Evolutionary conservation across 2,329 filamentous ascomycete genomes (phyloP), one percentile per base, ranked within the genome.

Genomic region (Apiospora arundinis): DNA sequence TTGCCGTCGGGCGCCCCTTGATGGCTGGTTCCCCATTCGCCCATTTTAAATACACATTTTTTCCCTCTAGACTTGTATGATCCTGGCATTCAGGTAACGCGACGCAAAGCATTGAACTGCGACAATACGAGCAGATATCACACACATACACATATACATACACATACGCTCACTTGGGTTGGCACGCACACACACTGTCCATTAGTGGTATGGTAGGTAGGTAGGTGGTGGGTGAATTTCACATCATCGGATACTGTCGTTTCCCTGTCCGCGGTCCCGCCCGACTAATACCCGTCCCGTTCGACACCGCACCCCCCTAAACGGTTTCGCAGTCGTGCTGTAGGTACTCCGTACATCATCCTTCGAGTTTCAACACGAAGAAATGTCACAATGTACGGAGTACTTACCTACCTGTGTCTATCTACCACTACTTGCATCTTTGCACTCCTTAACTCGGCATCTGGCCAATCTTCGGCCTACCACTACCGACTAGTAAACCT

Each of bases 231-330:
- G 18, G 32, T 40, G 56, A 40, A 40, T 63, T 40, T 63, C 56
- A 40, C 56, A 63, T 11, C 9, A 23, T 40, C 56, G 56, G 56
- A 63, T 63, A 28, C 56, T 63, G 56, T 63, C 5, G 32, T 63
- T 63, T 63, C 56, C 56, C 23, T 32, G 32, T n/a, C 56, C 28
- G 32, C 56, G 32, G 56, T 63, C 56, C 56, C 56, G 56, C 32
- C 56, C 56, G 56, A 63, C 56, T 63, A 63, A 40, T 40, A 63
- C 32, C 56, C 56, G 56, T 37, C 56, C 56, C 32, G 56, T 63
- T 63, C 56, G 52, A 60, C 52, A 60, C 52, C 18, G 32, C 56
- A 63, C 28, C n/a, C 32, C 11, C 56, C 56, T 18, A 40, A 63
- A 63, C 32, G 56, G 56, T 63, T 63, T 63, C 32, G 56, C 32